These are phyloP conservation scores for Linnemannia elongata DNA, from an alignment of 192 early-diverging fungal genomes.

Conservation along the genomic window DNA sequence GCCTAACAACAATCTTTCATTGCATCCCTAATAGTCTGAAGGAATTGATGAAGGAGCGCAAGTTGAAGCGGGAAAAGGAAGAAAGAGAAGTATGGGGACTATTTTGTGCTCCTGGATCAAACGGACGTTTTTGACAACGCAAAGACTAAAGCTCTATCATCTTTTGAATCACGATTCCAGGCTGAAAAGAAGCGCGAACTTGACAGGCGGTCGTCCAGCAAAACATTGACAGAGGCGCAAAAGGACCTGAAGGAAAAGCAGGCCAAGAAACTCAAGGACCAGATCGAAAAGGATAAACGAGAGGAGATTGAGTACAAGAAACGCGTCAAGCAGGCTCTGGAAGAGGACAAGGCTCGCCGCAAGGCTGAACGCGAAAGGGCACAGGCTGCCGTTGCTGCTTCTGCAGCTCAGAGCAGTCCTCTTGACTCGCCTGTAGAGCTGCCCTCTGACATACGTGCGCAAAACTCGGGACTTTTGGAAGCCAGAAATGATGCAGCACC, in stretches of 20 bases:
- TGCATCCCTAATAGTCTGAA: conserved; percentile 25
- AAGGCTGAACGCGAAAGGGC: conserved; percentile 35
- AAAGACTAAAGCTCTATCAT: neutral
- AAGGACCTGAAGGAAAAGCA: conserved; percentile 36
- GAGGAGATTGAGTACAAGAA: conserved; percentile 52
- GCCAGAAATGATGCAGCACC: conserved; percentile 46
- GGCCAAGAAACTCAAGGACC: conserved; percentile 44
- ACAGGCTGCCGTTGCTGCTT: conserved; percentile 12
- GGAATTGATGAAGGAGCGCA: conserved; percentile 46
- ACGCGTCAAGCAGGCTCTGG: conserved; percentile 31
- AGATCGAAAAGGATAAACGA: conserved; percentile 52
- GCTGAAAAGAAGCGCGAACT: conserved; percentile 43
- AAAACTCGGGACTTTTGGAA: conserved; percentile 28
- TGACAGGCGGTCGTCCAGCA: conserved; percentile 31
- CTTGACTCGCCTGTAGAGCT: neutral
- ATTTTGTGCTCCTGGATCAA: neutral
- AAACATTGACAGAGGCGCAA: conserved; percentile 34
- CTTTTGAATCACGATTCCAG: neutral
- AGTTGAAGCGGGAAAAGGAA: conserved; percentile 48
- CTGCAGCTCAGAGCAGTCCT: neutral
- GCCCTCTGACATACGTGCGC: conserved; percentile 19
- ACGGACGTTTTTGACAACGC: neutral
- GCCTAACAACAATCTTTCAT: neutral
- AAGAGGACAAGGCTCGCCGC: conserved; percentile 49
- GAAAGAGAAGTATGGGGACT: conserved; percentile 24